Conservation (phyloP, 441 rosid species). For the Macaranga tanarius region DNA sequence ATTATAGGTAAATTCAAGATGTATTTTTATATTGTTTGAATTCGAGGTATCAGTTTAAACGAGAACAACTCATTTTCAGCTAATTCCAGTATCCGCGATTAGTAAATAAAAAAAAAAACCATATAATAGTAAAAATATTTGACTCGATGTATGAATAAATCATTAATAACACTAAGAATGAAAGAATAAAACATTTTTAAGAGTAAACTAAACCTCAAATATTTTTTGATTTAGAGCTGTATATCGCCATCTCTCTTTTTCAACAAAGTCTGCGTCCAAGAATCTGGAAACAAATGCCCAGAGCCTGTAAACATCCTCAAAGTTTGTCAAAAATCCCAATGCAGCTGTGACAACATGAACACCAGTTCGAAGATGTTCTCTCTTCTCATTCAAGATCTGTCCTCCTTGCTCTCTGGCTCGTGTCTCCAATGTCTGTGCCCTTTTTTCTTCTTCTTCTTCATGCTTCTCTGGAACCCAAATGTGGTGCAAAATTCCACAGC, state of each 20-base stretch:
- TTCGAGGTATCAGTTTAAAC: no score
- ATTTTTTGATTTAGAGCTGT: constrained; percentile 65
- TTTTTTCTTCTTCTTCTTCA: constrained; percentile 47
- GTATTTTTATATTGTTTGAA: no score
- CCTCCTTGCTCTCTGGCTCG: not conserved
- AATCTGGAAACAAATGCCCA: constrained; percentile 81
- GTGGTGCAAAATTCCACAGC: constrained; percentile 50
- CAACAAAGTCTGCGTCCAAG: constrained; percentile 90
- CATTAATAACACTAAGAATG: not conserved
- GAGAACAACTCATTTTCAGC: no score
- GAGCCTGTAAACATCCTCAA: constrained; percentile 71
- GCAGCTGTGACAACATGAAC: constrained; percentile 60
- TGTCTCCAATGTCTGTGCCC: constrained; percentile 27
- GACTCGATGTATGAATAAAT: no score
- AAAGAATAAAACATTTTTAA: no score
- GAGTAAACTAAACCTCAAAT: constrained; percentile 41
- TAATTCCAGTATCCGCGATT: no score
- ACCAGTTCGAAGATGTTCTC: constrained; percentile 26
- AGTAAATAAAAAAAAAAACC: no score
- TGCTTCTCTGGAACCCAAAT: constrained; percentile 41
- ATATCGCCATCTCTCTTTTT: constrained; percentile 92
- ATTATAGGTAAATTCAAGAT: no score
- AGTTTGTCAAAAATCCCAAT: constrained; percentile 67
- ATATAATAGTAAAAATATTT: no score
- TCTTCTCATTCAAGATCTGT: constrained; percentile 17